Percentiles rank a stretch among this genome's conserved stretches.
Conservation (phyloP, 768 basidiomycete species). For the Gloeopeniophorella convolvens region DNA sequence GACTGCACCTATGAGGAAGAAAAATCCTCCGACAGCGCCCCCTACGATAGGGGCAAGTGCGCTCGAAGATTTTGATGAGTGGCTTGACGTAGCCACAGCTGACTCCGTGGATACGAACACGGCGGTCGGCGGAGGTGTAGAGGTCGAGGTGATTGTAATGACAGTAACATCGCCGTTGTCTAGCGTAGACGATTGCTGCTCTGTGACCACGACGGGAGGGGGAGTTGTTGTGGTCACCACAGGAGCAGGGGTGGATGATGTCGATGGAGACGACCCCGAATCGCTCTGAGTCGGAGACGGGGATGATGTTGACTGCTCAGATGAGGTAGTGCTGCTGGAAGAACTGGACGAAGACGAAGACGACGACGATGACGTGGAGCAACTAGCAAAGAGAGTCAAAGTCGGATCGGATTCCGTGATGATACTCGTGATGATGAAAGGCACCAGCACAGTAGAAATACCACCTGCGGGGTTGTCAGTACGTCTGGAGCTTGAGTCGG, state of each 20-base stretch:
- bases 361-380: not conserved
- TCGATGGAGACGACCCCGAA: not conserved
- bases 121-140: conserved; percentile 7
- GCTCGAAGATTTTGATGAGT: not conserved
- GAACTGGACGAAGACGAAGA: not conserved
- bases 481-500: not conserved
- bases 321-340: not conserved
- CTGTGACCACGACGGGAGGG: conserved; percentile 1
- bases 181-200: not conserved
- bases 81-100: not conserved
- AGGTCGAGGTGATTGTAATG: not conserved
- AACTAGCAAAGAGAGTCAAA: conserved; percentile 16
- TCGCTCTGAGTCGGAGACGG: not conserved
- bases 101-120: not conserved
- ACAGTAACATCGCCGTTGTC: not conserved
- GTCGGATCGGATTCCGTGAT: conserved; percentile 12
- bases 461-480: conserved; percentile 8
- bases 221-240: conserved; percentile 1
- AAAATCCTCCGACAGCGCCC: conserved; percentile 17
- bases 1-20: conserved; percentile 6
- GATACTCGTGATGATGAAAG: conserved; percentile 11
- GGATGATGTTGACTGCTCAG: not conserved
- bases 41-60: conserved; percentile 9
- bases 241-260: not conserved
- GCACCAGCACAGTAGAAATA: conserved; percentile 11